phyloP scores from a whole-genome alignment of 2,329 filamentous ascomycete genomes.

The Hypoxylon sp. region DNA sequence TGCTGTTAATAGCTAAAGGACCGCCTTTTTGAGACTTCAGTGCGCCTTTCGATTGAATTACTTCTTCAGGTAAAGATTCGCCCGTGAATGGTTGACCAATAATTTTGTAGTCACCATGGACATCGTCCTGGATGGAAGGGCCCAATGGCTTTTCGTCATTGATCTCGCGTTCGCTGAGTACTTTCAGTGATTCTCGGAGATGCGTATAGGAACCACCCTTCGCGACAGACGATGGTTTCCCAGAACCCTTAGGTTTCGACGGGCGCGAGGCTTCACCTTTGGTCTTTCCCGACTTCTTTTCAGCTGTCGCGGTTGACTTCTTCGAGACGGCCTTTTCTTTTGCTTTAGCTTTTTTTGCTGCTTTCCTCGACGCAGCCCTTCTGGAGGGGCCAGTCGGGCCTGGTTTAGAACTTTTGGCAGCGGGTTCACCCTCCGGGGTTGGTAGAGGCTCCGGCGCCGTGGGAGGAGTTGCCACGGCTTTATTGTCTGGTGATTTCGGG shows the following conservation, averaged over 20 bases:
- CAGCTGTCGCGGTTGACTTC: neutral
- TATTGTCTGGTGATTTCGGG: neutral
- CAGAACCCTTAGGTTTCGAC: neutral
- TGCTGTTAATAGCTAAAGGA: constrained; percentile 38
- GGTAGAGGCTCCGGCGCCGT: neutral
- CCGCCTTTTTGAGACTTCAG: neutral
- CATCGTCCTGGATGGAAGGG: neutral
- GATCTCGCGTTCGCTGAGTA: neutral
- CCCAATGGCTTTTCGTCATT: neutral
- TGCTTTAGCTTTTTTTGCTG: constrained; percentile 1
- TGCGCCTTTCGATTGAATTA: neutral
- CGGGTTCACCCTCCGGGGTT: neutral
- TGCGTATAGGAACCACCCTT: neutral
- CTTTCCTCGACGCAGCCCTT: neutral
- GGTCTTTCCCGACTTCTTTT: neutral
- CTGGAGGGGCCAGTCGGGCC: neutral
- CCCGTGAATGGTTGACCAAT: constrained; percentile 25
- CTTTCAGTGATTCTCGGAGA: neutral
- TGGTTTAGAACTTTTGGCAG: neutral
- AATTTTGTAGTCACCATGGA: constrained; percentile 14
- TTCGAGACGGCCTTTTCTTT: neutral
- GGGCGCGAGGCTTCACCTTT: neutral
- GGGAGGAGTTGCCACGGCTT: neutral
- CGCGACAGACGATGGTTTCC: neutral
- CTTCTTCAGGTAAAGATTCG: neutral